These are phyloP conservation scores for Lepiota brunneoincarnata DNA, from an alignment of 768 basidiomycete genomes.

Conservation along the genomic window DNA sequence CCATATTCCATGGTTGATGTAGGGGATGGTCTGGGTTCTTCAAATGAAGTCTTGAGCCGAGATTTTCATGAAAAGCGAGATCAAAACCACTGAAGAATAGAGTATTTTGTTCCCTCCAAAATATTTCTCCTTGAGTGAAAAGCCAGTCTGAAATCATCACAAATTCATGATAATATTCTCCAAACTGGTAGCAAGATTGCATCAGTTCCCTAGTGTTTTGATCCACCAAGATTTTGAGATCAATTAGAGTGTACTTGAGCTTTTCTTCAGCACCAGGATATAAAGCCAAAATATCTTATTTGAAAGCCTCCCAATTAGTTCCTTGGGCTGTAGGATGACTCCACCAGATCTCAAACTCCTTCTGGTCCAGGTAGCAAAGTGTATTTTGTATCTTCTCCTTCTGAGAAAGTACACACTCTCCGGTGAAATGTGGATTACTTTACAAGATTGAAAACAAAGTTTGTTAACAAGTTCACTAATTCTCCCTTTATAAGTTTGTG, in stretches of 20 bases:
- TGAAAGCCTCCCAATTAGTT: background rate
- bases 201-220: background rate
- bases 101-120: background rate
- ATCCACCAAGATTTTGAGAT: background rate
- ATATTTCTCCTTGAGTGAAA: background rate
- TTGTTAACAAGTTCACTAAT: too few relatives aligned
- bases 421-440: too few relatives aligned
- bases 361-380: background rate
- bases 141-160: background rate
- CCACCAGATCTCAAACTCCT: background rate
- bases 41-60: background rate
- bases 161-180: constrained; percentile 10
- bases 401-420: too few relatives aligned
- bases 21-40: too few relatives aligned
- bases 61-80: background rate
- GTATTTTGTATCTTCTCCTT: too few relatives aligned
- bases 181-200: background rate
- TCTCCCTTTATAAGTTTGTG: too few relatives aligned
- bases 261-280: background rate
- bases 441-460: too few relatives aligned
- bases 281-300: background rate
- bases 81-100: constrained; percentile 12
- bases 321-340: background rate
- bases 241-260: background rate
- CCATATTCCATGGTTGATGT: too few relatives aligned